Percentiles rank a stretch among this genome's conserved stretches.
These are phyloP conservation scores for Colletotrichum gigasporum DNA, from an alignment of 2,329 filamentous ascomycete species.

Conservation along the genomic window DNA sequence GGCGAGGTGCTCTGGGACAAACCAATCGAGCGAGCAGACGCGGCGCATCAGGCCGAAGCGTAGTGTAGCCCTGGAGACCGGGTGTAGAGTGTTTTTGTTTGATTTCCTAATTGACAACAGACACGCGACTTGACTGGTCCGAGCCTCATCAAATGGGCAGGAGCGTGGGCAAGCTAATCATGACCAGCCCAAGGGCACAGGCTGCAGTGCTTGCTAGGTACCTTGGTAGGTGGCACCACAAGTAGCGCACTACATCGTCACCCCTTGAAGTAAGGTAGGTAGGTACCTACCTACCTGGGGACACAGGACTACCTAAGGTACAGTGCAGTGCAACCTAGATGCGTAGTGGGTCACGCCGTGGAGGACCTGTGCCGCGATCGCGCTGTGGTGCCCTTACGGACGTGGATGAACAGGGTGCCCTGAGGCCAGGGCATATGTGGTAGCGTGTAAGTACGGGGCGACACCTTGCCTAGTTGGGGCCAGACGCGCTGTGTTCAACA, in stretches of 20 bases:
- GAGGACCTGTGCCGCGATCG: slow-evolving; percentile 22
- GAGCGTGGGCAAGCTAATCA: not conserved
- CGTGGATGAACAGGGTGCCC: not conserved
- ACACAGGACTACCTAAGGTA: too few relatives aligned
- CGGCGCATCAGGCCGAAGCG: not conserved
- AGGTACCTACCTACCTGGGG: too few relatives aligned
- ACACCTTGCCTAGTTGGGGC: not conserved
- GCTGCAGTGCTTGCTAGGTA: not conserved
- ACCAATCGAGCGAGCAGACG: too few relatives aligned
- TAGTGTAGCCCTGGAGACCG: slow-evolving; percentile 24
- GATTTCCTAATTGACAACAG: slow-evolving; percentile 28
- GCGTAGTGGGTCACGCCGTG: not conserved
- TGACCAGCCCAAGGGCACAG: too few relatives aligned
- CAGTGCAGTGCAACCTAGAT: not conserved
- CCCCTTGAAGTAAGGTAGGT: too few relatives aligned
- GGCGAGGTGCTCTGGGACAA: too few relatives aligned
- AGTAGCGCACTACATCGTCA: not conserved
- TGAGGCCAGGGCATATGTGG: too few relatives aligned
- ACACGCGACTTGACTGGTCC: slow-evolving; percentile 28
- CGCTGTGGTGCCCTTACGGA: not conserved
- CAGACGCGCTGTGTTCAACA: slow-evolving; percentile 30
- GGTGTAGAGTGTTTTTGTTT: slow-evolving; percentile 25
- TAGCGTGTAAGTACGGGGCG: slow-evolving; percentile 1
- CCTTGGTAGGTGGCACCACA: too few relatives aligned
- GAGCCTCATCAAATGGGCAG: not conserved